Evolutionary conservation across 2,329 filamentous ascomycete genomes (phyloP), one percentile per base, ranked within the genome.

Genomic region (Orbilia quercus): DNA sequence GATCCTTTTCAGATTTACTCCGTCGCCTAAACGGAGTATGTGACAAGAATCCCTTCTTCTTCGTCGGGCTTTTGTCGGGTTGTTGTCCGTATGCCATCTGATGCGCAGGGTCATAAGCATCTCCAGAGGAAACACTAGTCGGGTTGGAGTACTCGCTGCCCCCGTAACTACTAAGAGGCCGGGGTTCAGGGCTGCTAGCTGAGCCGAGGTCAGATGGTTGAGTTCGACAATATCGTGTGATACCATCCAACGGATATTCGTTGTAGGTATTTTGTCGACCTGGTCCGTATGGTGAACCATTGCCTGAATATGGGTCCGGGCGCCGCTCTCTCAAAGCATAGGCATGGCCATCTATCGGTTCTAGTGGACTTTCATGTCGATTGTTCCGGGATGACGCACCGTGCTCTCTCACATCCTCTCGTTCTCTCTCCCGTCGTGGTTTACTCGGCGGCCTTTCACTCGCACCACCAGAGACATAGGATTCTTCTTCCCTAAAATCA

Each of bases 21-120:
- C 90, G 92, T 79, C 93, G 96, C 86, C 96, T 96, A 83, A 99
- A 99, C 0, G 94, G 94, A 76, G 91, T 94, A 79, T 94, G 91
- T 77, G 92, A 91, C 82, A 99, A 96, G 81, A 98, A 97, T 0
- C 91, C 90, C 72, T 91, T 96, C 80, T 87, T 88, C 82, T 86
- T 87, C 87, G 81, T 89, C 88, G 59, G 85, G 84, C 14, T 67
- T 82, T 96, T 96, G 0, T 85, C 83, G 0, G 92, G 91, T 3
- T 85, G 84, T 77, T 89, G 89, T 3, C 87, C 89, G 77, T 86
- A 81, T 91, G 96, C 40, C 92, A 95, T 81, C 94, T 88, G 0
- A 92, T 96, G 51, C 11, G 55, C 55, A 20, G 62, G 70, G 57
- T 74, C 70, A 40, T 63, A 74, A 36, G 70, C 70, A 44, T 74